A percentile compares a stretch with the other conserved stretches of the same genome.
These are phyloP conservation scores for Boletus eberwhitei DNA, from an alignment of 768 basidiomycete genomes.

Conservation along the genomic window DNA sequence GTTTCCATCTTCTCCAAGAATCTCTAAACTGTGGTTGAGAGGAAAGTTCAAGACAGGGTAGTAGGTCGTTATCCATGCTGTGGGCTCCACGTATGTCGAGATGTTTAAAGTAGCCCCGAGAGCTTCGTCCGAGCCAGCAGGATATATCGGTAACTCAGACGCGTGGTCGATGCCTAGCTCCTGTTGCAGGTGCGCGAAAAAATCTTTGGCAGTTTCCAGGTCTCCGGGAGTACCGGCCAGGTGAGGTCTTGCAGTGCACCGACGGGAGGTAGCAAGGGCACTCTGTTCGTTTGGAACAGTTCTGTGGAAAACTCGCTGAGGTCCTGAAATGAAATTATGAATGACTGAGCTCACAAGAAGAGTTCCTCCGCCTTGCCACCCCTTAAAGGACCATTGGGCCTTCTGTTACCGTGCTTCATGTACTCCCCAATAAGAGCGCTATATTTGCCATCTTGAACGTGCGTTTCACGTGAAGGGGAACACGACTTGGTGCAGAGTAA, in stretches of 20 bases:
- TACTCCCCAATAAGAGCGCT: conserved; percentile 15
- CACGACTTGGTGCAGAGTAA: conserved; percentile 17
- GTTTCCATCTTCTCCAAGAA: conserved; percentile 49
- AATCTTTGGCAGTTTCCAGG: conserved; percentile 52
- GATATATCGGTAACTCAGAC: conserved; percentile 42
- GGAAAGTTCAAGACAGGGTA: conserved; percentile 74
- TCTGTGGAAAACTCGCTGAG: conserved; percentile 27
- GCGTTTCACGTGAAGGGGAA: not conserved
- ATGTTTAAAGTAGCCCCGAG: conserved; percentile 51
- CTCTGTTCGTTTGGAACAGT: conserved; percentile 49
- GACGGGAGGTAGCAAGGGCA: conserved; percentile 49
- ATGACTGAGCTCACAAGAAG: conserved; percentile 38
- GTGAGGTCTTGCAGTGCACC: conserved; percentile 54
- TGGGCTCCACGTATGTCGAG: conserved; percentile 36
- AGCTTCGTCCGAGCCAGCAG: conserved; percentile 55
- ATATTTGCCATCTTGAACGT: conserved; percentile 12
- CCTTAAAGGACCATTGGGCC: conserved; percentile 20
- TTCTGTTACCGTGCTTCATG: conserved; percentile 14
- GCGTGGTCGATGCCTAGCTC: conserved; percentile 41
- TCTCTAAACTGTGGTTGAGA: conserved; percentile 51
- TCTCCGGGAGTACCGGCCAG: conserved; percentile 58
- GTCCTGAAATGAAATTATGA: not conserved
- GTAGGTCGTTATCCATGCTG: conserved; percentile 67
- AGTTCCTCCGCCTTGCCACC: conserved; percentile 41
- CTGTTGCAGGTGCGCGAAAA: conserved; percentile 49